These are phyloP conservation scores for Globisporangium ultimum DNA, from an alignment of 352 stramenopile genomes.

Conservation along the genomic window DNA sequence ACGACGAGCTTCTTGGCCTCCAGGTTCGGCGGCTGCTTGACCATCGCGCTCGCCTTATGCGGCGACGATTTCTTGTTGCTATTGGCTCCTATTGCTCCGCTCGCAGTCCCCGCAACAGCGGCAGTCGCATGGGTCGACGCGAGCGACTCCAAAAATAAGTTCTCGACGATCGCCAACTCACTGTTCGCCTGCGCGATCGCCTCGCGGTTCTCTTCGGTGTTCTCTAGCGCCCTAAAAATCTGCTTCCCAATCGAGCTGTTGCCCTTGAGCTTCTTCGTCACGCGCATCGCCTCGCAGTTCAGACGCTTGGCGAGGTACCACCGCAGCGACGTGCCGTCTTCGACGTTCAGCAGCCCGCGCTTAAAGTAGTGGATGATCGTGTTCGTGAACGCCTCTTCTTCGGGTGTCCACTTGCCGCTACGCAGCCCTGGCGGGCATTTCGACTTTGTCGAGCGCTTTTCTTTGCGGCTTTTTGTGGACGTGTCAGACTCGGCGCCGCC, in stretches of 20 bases:
- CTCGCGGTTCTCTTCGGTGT: slow-evolving; percentile 47
- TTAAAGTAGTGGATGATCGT: slow-evolving; percentile 88
- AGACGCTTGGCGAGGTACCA: slow-evolving; percentile 84
- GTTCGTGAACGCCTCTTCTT: slow-evolving; percentile 83
- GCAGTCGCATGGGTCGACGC: slow-evolving; percentile 19
- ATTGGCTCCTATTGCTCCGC: slow-evolving; percentile 2
- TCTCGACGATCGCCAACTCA: slow-evolving; percentile 61
- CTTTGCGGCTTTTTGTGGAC: slow-evolving; percentile 8
- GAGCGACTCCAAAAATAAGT: slow-evolving; percentile 71
- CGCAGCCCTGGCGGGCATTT: slow-evolving; percentile 79
- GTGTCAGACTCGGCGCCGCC: slow-evolving; percentile 13
- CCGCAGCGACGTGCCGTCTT: slow-evolving; percentile 80
- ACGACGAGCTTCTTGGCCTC: slow-evolving; percentile 23
- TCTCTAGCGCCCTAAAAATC: slow-evolving; percentile 79
- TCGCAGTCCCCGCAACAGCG: slow-evolving; percentile 1
- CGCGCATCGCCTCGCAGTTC: slow-evolving; percentile 86
- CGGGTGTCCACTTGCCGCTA: slow-evolving; percentile 82
- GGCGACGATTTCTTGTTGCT: slow-evolving; percentile 14
- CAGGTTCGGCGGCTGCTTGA: slow-evolving; percentile 12
- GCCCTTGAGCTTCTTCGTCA: slow-evolving; percentile 89
- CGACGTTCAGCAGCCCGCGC: slow-evolving; percentile 66
- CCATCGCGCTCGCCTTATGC: slow-evolving; percentile 13
- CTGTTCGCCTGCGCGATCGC: slow-evolving; percentile 50
- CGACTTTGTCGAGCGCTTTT: slow-evolving; percentile 84
- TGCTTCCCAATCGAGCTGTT: slow-evolving; percentile 88